phyloP scores from a whole-genome alignment of 306 rosid species.

The Quercus aquifolioides region DNA sequence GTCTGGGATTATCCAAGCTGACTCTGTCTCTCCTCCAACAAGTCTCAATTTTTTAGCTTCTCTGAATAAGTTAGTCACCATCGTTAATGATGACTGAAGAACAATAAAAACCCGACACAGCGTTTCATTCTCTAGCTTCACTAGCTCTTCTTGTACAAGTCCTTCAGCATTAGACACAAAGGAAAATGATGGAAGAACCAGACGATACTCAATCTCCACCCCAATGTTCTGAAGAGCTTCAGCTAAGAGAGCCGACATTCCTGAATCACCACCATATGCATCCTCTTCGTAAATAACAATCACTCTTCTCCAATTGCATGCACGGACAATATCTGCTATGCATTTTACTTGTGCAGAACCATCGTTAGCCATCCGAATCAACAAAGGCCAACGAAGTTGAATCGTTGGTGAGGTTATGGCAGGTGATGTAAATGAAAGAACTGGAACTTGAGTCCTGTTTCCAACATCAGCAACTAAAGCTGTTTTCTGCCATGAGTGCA shows the following conservation, averaged over 20 bases:
- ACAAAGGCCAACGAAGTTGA: constrained; percentile 47
- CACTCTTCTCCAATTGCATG: constrained; percentile 29
- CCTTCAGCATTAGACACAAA: constrained; percentile 10
- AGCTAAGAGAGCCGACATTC: constrained; percentile 19
- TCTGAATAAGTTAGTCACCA: constrained; percentile 19
- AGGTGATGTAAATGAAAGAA: constrained; percentile 47
- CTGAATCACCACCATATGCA: constrained; percentile 14
- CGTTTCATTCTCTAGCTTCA: constrained; percentile 1
- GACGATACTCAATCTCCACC: constrained; percentile 24
- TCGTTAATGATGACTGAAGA: constrained; percentile 28
- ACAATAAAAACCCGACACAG: constrained; percentile 32
- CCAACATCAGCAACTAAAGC: constrained; percentile 53
- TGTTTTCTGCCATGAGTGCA: constrained; percentile 55
- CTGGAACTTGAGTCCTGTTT: constrained; percentile 38
- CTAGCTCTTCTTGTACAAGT: background rate
- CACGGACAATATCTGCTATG: constrained; percentile 40
- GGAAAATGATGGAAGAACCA: constrained; percentile 26
- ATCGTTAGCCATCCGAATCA: constrained; percentile 42
- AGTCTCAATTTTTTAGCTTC: constrained; percentile 31
- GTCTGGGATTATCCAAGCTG: constrained; percentile 71
- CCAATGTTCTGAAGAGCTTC: constrained; percentile 24
- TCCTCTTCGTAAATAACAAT: constrained; percentile 49
- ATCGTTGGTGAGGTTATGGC: constrained; percentile 24
- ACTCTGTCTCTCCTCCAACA: constrained; percentile 23
- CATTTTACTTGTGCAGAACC: constrained; percentile 39